Base-by-base conservation (phyloP, 139 green algal species). In the Diplosphaera chodatii region DNA sequence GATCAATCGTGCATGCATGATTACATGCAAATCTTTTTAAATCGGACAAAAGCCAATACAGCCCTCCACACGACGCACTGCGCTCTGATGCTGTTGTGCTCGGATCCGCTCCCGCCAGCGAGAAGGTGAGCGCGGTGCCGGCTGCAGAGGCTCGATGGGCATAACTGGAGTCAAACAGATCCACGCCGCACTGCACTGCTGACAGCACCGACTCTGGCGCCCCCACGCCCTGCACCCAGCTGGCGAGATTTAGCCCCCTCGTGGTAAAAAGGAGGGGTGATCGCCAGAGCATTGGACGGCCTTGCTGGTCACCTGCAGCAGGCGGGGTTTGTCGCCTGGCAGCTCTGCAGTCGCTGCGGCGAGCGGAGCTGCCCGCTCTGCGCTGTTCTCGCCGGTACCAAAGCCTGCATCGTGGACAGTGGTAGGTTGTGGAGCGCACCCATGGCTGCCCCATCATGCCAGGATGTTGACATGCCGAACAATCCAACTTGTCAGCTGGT, bases 121-220 rank as follows among this genome's bases (percentile, higher is more conserved):
- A 83, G 64, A 93, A 93, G 59, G 27, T 77, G 3, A 93, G 77
- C 0, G 87, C 88, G 40, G 87, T 89, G 34, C 88, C 88, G 2
- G 64, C 73, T 0, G 71, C 55, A 4, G 82, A 87, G 2, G 78
- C 67, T 37, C 83, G 55, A 10, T 64, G 67, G 10, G 85, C 62
- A 62, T 81, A 85, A 2, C 66, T 62, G n/a, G 55, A 78, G 77
- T 94, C 85, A 68, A 91, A 76, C 29, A 91, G 73, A 69, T 91
- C 85, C 29, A 87, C 68, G 18, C 85, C 85, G 13, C 78, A 62
- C 1, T 72, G 76, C 41, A 94, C 84, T 4, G 77, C 81, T 22
- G 87, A 76, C 34, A 94, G 32, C 18, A 91, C 63, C 18, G 91
- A 88, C 6, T 78, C 73, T 2, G 78, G 84, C 1, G 34, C 77